Conservation (phyloP, 495 filamentous ascomycete species). For the Hypomontagnella monticulosa region DNA sequence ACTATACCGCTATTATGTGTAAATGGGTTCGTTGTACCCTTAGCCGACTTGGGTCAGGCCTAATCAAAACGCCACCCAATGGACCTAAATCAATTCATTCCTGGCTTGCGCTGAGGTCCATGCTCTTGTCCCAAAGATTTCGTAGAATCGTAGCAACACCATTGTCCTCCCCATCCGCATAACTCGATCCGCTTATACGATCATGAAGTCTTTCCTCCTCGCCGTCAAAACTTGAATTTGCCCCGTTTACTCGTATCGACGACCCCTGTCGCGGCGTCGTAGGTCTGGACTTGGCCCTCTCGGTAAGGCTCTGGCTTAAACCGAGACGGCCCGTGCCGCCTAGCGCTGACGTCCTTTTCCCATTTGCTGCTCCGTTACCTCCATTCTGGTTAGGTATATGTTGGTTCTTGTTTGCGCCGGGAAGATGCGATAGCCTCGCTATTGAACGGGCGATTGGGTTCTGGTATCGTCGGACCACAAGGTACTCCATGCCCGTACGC, state of each 20-base stretch:
- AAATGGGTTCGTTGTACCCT: constrained; percentile 9
- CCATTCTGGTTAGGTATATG: constrained; percentile 52
- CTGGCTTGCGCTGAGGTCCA: constrained; percentile 61
- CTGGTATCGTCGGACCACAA: constrained; percentile 72
- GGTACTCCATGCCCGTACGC: constrained; percentile 70
- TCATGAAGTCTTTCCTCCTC: constrained; percentile 50
- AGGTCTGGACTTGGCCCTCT: constrained; percentile 40
- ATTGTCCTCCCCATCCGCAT: constrained; percentile 55
- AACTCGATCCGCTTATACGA: constrained; percentile 53
- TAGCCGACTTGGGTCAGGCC: constrained; percentile 16
- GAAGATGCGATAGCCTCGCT: constrained; percentile 60
- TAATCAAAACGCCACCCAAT: constrained; percentile 34
- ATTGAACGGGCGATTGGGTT: constrained; percentile 70
- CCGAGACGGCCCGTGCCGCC: constrained; percentile 47
- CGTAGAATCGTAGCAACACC: constrained; percentile 57
- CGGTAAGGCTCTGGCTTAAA: constrained; percentile 53
- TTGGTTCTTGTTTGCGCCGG: constrained; percentile 57
- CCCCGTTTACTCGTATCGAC: constrained; percentile 45
- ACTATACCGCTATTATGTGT: constrained; percentile 15
- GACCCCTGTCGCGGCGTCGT: constrained; percentile 43
- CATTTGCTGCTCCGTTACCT: constrained; percentile 37
- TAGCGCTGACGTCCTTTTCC: constrained; percentile 37
- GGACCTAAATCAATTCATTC: constrained; percentile 46
- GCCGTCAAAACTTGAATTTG: constrained; percentile 52
- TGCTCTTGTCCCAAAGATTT: constrained; percentile 65